Percentiles rank a stretch among this genome's conserved stretches.
Evolutionary conservation across 2,329 filamentous ascomycete species (phyloP).

Genomic region (Venturia pyrina): DNA sequence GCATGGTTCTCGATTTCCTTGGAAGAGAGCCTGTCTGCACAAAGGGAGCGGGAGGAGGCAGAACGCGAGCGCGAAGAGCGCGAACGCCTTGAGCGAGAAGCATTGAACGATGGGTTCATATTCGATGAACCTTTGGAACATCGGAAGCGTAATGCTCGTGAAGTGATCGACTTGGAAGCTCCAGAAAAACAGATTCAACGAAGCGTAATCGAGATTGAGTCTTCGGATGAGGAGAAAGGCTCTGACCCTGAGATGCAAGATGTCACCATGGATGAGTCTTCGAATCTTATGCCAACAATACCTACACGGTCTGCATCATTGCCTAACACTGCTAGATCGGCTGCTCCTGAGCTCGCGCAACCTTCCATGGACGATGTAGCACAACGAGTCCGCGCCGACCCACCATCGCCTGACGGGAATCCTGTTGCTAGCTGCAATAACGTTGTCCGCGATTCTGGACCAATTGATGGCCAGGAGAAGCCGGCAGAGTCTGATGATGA

Average conservation of each 20-base stretch:
- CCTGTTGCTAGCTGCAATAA: not conserved
- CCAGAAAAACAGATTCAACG: constrained; percentile 34
- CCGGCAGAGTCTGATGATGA: constrained; percentile 26
- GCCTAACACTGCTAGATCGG: not conserved
- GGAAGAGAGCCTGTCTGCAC: constrained; percentile 47
- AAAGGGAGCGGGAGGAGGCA: constrained; percentile 28
- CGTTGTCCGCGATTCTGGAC: not conserved
- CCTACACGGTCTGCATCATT: not conserved
- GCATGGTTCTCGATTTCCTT: constrained; percentile 61
- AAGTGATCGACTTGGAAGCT: constrained; percentile 38
- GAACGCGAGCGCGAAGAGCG: constrained; percentile 18
- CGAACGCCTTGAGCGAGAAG: constrained; percentile 31
- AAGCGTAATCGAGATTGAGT: constrained; percentile 50
- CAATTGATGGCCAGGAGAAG: not conserved
- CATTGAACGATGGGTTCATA: constrained; percentile 49
- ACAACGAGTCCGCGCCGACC: not conserved
- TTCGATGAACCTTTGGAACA: constrained; percentile 52
- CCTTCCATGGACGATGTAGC: not conserved
- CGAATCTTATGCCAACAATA: not conserved
- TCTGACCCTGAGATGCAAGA: not conserved
- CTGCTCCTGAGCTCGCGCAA: not conserved
- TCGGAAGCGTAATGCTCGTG: constrained; percentile 43
- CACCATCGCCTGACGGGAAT: not conserved
- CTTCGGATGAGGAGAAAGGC: constrained; percentile 45
- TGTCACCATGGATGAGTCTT: not conserved